Base-by-base conservation (phyloP, 805 yeast genomes). In the Teunomyces pallodes region DNA sequence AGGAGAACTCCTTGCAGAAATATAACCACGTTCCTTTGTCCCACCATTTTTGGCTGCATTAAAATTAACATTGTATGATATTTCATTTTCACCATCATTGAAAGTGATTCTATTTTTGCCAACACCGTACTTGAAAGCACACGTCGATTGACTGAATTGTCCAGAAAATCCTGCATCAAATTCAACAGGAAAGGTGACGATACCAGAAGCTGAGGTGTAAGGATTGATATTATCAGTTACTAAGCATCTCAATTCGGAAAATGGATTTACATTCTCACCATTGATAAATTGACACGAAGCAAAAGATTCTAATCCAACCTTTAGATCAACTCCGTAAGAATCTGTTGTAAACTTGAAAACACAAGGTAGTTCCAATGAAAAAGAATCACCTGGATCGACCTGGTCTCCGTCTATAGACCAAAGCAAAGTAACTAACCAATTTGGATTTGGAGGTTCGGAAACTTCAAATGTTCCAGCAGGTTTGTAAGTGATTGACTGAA, bases 241-340 rank as follows among this genome's bases (percentile, higher is more conserved):
- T 5, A 48, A 45, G 47, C 56, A 53, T 3, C 39, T 35, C 9
- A 53, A n/a, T 3, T 31, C 10, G 8, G 55, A 49, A 14, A 20
- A 46, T 1, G 51, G 9, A 9, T 28, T 43, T 4, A 47, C 5
- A 16, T 39, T 28, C 20, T 46, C 51, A 20, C 51, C 51, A 31
- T 47, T 38, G 28, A 36, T 47, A 9, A 56, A 46, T 3, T 24
- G 20, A 54, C 69, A 64, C 8, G 56, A 57, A 4, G 68, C 69
- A 45, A 52, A 58, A 2, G 41, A 40, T 3, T 31, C 42, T 2
- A 46, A 47, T 13, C 54, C 33, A 7, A 42, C 53, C 7, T 9
- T 9, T 29, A 53, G 45, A 28, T 44, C 32, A 8, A 49, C 12
- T 12, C 51, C 46, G 9, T 41, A 8, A 1, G 32, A 8, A 6